Conservation (phyloP, 2,329 filamentous ascomycete genomes). For the Pseudogymnoascus sp. region DNA sequence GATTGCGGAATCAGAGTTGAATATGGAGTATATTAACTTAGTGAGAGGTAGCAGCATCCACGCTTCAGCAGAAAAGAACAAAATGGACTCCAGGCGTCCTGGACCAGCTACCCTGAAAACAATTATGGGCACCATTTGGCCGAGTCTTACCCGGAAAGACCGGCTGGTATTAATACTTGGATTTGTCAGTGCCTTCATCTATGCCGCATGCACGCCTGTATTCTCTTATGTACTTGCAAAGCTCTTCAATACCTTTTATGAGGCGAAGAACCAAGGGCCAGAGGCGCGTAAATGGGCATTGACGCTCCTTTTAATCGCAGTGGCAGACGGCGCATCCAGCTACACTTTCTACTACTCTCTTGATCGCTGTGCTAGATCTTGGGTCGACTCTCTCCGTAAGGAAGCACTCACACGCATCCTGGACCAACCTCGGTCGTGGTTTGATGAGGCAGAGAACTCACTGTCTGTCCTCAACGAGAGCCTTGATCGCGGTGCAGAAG, state of each 20-base stretch:
- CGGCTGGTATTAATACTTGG: slow-evolving; percentile 51
- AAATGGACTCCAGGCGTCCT: neutral
- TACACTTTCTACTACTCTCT: slow-evolving; percentile 64
- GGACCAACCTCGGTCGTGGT: slow-evolving; percentile 70
- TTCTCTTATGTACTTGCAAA: slow-evolving; percentile 72
- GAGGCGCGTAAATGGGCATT: slow-evolving; percentile 52
- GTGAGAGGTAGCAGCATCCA: neutral
- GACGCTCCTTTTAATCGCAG: slow-evolving; percentile 58
- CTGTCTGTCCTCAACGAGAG: slow-evolving; percentile 57
- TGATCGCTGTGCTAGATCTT: slow-evolving; percentile 52
- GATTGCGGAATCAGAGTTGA: neutral
- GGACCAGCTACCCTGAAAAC: slow-evolving; percentile 33
- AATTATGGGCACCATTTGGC: slow-evolving; percentile 66
- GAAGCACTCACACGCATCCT: slow-evolving; percentile 64
- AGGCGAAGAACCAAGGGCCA: slow-evolving; percentile 27
- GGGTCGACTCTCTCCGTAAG: slow-evolving; percentile 65
- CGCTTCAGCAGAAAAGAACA: neutral
- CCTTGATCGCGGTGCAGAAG: slow-evolving; percentile 75
- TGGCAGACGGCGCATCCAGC: slow-evolving; percentile 55
- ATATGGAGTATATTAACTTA: neutral
- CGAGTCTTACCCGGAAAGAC: slow-evolving; percentile 45
- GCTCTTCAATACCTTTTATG: slow-evolving; percentile 63
- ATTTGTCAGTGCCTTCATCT: slow-evolving; percentile 51
- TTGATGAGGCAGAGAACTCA: slow-evolving; percentile 60
- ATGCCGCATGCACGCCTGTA: slow-evolving; percentile 59